Base-by-base conservation (phyloP, 768 basidiomycete species). In the Calocybe indica region DNA sequence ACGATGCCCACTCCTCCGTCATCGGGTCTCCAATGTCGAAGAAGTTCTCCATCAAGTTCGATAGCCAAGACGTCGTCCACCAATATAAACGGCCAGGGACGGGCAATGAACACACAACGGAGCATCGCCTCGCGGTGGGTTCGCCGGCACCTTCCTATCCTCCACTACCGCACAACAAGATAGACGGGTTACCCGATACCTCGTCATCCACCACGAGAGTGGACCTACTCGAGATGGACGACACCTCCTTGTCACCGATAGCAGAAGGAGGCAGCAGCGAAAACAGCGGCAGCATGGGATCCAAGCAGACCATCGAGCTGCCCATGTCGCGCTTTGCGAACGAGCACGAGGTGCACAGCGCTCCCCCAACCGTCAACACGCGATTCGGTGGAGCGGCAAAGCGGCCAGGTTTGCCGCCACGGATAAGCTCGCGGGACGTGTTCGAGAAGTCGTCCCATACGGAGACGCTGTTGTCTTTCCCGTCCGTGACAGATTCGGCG, bases 31-130 rank as follows among this genome's bases (percentile, higher is more conserved):
- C 64, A 6, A 55, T 61, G 28, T 63, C 57, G 15, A 75, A 76
- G 59, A 67, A 66, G 22, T 77, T 80, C 44, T 78, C 83, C 35
- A 82, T 92, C 75, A 91, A 89, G 61, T 92, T 92, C 54, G 85
- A 78, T 37, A 71, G 71, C 30, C 71, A 85, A 57, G 87, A 90
- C 48, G 58, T 89, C 9, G 79, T 89, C 37, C 88, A 92, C 60
- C 79, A 80, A 47, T 92, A 92, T 59, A 77, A 74, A 10, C 70
- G 76, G 4, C 74, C 81, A 9, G 82, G 83, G 6, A 70, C 65
- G 12, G 74, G 74, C 6, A 66, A 68, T 15, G 62, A 70, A 22
- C 55, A 66, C 40, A 70, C 74, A 31, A 71, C 63, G 22, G 74
- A 77, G 47, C 76, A 72, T 48, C 68, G 78, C 13, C 63, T 64